Percentiles rank a stretch among this genome's conserved stretches.
Conservation (phyloP, 345 rosid genomes). For the Citrus australasica region DNA sequence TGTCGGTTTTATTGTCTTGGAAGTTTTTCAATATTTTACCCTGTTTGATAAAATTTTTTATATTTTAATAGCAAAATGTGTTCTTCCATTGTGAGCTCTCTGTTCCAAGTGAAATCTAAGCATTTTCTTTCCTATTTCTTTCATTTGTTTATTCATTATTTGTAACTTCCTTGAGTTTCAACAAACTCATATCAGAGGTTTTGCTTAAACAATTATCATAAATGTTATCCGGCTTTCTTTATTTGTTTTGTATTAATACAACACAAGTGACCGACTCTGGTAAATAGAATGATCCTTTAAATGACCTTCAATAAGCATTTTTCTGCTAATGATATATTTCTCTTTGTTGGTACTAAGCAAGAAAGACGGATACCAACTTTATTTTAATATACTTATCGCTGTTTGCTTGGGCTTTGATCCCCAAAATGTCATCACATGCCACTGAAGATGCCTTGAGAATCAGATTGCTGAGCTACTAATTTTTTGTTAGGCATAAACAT, state of each 20-base stretch:
- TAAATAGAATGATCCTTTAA: background rate
- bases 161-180: background rate
- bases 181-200: no score
- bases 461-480: background rate
- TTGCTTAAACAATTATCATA: no score
- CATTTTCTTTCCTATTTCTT: background rate
- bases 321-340: background rate
- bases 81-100: constrained; percentile 18
- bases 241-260: background rate
- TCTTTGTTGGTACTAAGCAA: no score
- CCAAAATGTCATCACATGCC: background rate
- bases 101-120: background rate
- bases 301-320: background rate
- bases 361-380: background rate
- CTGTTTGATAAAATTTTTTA: background rate
- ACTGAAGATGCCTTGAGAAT: background rate
- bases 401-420: background rate
- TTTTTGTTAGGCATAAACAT: background rate
- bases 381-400: background rate
- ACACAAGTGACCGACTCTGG: background rate
- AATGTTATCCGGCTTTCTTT: background rate
- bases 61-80: constrained; percentile 9
- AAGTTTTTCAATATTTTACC: background rate
- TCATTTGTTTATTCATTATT: background rate
- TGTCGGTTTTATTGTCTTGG: background rate